Evolutionary conservation across 805 yeast species (phyloP), one percentile per base, ranked within the genome.

Genomic region (Candida silvatica): DNA sequence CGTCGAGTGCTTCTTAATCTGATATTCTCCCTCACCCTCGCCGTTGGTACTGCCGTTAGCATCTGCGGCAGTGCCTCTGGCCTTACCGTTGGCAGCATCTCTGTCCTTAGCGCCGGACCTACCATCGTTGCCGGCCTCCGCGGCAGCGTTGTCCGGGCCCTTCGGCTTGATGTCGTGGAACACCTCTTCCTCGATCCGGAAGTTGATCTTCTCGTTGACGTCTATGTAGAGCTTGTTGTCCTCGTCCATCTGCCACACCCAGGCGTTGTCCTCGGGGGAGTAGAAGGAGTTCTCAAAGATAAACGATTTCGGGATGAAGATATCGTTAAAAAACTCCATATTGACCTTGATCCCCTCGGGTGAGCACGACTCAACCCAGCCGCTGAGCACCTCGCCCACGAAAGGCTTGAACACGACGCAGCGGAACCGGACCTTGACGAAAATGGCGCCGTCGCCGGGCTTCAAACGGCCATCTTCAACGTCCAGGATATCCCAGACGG

Each of bases 371-470:
- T 86, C 77, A 23, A 92, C 85, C 90, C 94, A 86, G 2, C 98
- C 98, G 0, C 87, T 79, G 18, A 92, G 56, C 6, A 90, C 74
- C 54, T 92, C 98, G 7, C 98, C 98, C 1, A 85, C 78, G 57
- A 90, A 90, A 1, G 98, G 98, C 44, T 88, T 82, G 69, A 92
- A 92, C 2, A 90, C 79, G 7, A 88, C 64, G 31, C 81, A 66
- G 34, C 97, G 62, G 51, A 87, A 84, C 37, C 65, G 70, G 15
- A 80, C 83, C 43, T 79, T 81, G 27, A 85, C 77, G 48, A 69
- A 88, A 4, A 86, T 69, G 2, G 88, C 86, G 6, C 98, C 97
- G 58, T 92, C 97, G 6, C 98, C 97, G 2, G 95, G 95, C 48
- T 77, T 81, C 40, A 92, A 65, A 43, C 84, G 67, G 4, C 97